Base-by-base conservation (phyloP, 345 rosid species). In the Ceriops tagal region DNA sequence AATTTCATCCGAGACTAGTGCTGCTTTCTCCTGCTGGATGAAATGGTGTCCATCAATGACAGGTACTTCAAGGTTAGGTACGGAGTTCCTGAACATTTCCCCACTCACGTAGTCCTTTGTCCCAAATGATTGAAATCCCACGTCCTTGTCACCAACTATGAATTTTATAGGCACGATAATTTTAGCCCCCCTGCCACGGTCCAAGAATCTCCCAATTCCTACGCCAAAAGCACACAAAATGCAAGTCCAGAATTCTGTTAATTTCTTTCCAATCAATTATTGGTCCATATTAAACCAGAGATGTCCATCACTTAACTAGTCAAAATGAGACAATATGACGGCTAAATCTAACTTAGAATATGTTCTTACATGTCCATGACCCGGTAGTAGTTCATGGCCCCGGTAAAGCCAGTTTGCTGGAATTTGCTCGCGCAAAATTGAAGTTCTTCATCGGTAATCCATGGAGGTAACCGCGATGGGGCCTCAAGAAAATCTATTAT, bases 381-480 rank as follows among this genome's bases (percentile, higher is more conserved):
- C 8, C 67, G 70, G 53, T 66, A 82, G 67, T 77, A 79, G 77
- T 83, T 83, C 43, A 80, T 8, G 49, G 66, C 75, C 16, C 77
- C 82, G 0, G 79, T 78, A 68, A 47, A 43, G 16, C 49, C 49
- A 43, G 49, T 43, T 43, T 13, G 49, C 35, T 66, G 68, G 68
- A 83, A 83, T 53, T 76, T 61, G 57, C 24, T 52, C 16, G 78
- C 86, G 6, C 21, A 58, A 43, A 59, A 71, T 49, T 75, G 78
- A 20, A 79, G 78, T 13, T 80, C 79, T 34, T 80, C 84, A 9
- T 62, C 49, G 18, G 49, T 59, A 24, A 74, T 74, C 84, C 75
- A 78, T 1, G 68, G 1, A 13, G 80, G 78, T 58, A 77, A 65
- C 0, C 18, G 15, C 49, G 71, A 39, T 7, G 77, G 78, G 59